Base-by-base conservation (phyloP, 257 asterid genomes). In the Solanum habrochaites region DNA sequence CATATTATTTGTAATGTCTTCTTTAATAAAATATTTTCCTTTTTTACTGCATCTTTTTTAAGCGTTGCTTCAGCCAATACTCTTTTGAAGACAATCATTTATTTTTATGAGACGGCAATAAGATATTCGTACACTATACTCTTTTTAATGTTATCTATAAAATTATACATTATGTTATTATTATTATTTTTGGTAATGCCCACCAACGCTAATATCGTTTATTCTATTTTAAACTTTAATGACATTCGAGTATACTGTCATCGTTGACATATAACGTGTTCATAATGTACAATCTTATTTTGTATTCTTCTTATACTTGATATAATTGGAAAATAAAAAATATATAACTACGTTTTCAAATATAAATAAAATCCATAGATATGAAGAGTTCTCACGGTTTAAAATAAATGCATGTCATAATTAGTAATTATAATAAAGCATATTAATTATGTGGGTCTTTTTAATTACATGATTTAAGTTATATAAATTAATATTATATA, bases 11-110 rank as follows among this genome's bases (percentile, higher is more conserved):
- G 11, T 2, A 4, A 23, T 62, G 31, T 4, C 11, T 0, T 56
- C 1, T 4, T 4, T 60, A 11, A 23, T 60, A 23, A 6, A 8
- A 60, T 23, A 1, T 5, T 60, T 21, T 60, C 8, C 5, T 49
- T 21, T 62, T 62, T 3, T 10, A 62, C 3, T 23, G 15, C 2
- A 15, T 62, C n/a, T 62, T 60, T 60, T 14, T 9, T 23, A 9
- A 9, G 69, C 2, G 15, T 10, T 23, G 2, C 1, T 62, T 62
- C 15, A 21, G 13, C 3, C 1, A 21, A 60, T 20, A 8, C 12
- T 60, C 2, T 21, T 60, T 21, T 2, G 13, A 0, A 58, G 3
- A 58, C 1, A 21, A 1, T 8, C 11, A 3, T 21, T 0, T 56
- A 56, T 18, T 1, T 43, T 3, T 56, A 56, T 56, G 64, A 7